Conservation (phyloP, 2,329 filamentous ascomycete species). For the Scedosporium aurantiacum region DNA sequence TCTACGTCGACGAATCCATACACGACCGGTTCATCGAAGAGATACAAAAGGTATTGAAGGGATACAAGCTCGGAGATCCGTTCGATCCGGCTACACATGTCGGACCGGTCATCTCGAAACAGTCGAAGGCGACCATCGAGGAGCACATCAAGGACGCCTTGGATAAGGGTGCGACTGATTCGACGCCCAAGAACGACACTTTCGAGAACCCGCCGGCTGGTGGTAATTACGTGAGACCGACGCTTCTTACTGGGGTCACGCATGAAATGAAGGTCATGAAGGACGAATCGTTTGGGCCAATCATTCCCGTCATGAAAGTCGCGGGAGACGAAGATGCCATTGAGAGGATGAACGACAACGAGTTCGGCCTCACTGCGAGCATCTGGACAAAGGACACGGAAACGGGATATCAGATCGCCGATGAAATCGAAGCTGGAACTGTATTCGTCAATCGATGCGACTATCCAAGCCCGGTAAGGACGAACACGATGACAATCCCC, state of each 20-base stretch:
- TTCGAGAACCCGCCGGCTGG: constrained; percentile 62
- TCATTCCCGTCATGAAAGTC: constrained; percentile 85
- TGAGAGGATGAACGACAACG: constrained; percentile 82
- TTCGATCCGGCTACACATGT: constrained; percentile 68
- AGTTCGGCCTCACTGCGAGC: constrained; percentile 90
- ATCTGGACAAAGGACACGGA: constrained; percentile 88
- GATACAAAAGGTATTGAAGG: constrained; percentile 66
- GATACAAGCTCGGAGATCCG: constrained; percentile 83
- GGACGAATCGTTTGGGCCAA: constrained; percentile 89
- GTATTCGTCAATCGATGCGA: constrained; percentile 95
- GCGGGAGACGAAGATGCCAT: constrained; percentile 71
- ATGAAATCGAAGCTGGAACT: constrained; percentile 80
- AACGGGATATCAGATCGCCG: constrained; percentile 63
- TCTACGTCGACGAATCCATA: constrained; percentile 80
- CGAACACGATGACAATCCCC: background rate
- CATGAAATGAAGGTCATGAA: constrained; percentile 84
- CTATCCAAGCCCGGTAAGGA: constrained; percentile 74
- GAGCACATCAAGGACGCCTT: constrained; percentile 74
- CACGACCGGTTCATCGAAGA: constrained; percentile 74
- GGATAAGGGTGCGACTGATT: constrained; percentile 70
- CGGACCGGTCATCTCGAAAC: constrained; percentile 78
- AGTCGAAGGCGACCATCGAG: constrained; percentile 64
- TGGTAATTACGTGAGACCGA: constrained; percentile 84
- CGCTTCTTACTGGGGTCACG: constrained; percentile 65
- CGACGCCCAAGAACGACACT: constrained; percentile 69